Conservation (phyloP, 805 yeast genomes). For the Ogataea paraovalis region DNA sequence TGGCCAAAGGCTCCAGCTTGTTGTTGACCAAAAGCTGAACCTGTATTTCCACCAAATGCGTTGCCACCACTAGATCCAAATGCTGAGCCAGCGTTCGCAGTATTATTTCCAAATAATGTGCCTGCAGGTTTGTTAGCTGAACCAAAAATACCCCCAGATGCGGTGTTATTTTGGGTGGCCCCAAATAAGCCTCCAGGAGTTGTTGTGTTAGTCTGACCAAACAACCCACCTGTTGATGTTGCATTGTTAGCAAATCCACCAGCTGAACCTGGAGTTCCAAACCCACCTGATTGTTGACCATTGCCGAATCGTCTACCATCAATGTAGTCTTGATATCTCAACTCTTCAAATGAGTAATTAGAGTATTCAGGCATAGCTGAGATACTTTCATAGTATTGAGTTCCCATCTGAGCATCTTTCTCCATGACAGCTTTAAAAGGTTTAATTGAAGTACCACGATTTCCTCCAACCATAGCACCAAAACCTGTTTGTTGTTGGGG, state of each 20-base stretch:
- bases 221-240: slow-evolving; percentile 37
- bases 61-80: slow-evolving; percentile 30
- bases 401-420: slow-evolving; percentile 56
- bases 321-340: slow-evolving; percentile 83
- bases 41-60: slow-evolving; percentile 27
- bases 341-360: slow-evolving; percentile 78
- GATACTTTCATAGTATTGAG: slow-evolving; percentile 66
- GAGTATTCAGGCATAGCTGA: slow-evolving; percentile 88
- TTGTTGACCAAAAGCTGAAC: slow-evolving; percentile 14
- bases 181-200: slow-evolving; percentile 23
- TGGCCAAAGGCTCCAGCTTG: slow-evolving; percentile 7
- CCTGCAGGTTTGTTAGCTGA: slow-evolving; percentile 12
- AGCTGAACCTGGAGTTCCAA: slow-evolving; percentile 15
- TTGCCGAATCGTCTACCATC: slow-evolving; percentile 62
- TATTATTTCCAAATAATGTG: slow-evolving; percentile 16
- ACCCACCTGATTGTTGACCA: slow-evolving; percentile 27
- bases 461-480: slow-evolving; percentile 32
- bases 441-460: slow-evolving; percentile 64
- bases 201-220: slow-evolving; percentile 33
- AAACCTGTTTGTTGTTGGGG: slow-evolving; percentile 18
- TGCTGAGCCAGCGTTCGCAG: slow-evolving; percentile 25
- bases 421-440: slow-evolving; percentile 72
- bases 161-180: slow-evolving; percentile 23
- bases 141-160: slow-evolving; percentile 21
- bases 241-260: slow-evolving; percentile 30